Base-by-base conservation (phyloP, 805 yeast species). In the Yarrowia osloensis region DNA sequence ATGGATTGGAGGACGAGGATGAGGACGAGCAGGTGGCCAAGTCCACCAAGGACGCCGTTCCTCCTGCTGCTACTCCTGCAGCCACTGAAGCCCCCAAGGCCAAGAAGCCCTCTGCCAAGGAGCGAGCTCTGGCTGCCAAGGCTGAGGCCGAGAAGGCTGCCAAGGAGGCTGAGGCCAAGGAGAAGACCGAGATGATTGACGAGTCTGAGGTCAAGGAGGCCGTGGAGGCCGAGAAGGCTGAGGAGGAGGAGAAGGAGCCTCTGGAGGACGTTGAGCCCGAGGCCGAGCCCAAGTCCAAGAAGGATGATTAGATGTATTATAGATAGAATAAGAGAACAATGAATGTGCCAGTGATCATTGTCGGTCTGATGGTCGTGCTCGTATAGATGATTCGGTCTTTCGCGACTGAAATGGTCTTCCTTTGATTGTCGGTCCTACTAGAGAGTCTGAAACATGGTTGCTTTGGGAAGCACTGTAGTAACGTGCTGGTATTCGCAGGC, bases 271-370 rank as follows among this genome's bases (percentile, higher is more conserved):
- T 28, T 11, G 57, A 50, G 55, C 26, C 59, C 12, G 55, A n/a
- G 55, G 59, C 21, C 29, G 59, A 50, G 57, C 11, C 42, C 31
- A 54, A 54, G 61, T 35, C 61, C 44, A 54, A 54, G 44, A 54
- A 54, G 61, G 61, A 54, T 26, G 61, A 54, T 40, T 57, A 57
- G 63, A 57, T 57, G 63, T 57, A 57, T 29, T 57, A 57, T 57
- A 57, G 63, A 57, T 57, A 57, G 63, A 57, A 19, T n/a, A 54
- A 35, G 28, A 21, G 40, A n/a, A n/a, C n/a, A n/a, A n/a, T n/a
- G n/a, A n/a, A n/a, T n/a, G n/a, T n/a, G n/a, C n/a, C n/a, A n/a
- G n/a, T n/a, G n/a, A n/a, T n/a, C n/a, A n/a, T n/a, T n/a, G n/a
- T n/a, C n/a, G n/a, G n/a, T n/a, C n/a, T n/a, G n/a, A n/a, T n/a